These are phyloP conservation scores for Arabidopsis arenosa DNA, from an alignment of 345 rosid species.

Conservation along the genomic window DNA sequence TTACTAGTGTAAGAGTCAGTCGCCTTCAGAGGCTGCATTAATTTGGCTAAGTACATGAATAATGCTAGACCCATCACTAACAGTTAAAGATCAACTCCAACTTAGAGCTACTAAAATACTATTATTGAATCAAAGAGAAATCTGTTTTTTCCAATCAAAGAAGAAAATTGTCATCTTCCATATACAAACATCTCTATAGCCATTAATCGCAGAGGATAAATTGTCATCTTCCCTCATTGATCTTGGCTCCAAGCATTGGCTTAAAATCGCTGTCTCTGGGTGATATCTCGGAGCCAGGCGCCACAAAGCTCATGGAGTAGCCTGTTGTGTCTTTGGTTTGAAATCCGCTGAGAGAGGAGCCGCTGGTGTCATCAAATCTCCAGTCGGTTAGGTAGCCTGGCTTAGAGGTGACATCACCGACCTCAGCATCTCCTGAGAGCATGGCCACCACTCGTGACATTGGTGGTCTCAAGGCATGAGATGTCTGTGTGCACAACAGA, in stretches of 20 bases:
- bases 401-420: constrained; percentile 30
- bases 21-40: background rate
- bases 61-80: too few relatives aligned
- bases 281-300: background rate
- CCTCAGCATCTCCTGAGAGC: background rate
- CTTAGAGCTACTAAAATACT: background rate
- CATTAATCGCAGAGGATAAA: too few relatives aligned
- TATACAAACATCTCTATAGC: too few relatives aligned
- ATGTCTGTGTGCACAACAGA: background rate
- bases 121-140: background rate
- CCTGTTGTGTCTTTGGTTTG: constrained; percentile 17
- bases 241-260: background rate
- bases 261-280: background rate
- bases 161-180: background rate
- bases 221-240: background rate
- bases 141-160: background rate
- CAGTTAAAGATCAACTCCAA: too few relatives aligned
- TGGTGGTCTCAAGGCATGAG: background rate
- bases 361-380: constrained; percentile 51
- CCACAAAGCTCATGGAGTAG: constrained; percentile 33
- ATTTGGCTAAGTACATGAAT: too few relatives aligned
- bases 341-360: constrained; percentile 41
- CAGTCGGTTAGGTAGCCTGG: constrained; percentile 62
- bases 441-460: constrained; percentile 1
- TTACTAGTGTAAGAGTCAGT: background rate